These are phyloP conservation scores for Neostapfia colusana DNA, from an alignment of 176 grass and related monocot genomes.

Conservation along the genomic window DNA sequence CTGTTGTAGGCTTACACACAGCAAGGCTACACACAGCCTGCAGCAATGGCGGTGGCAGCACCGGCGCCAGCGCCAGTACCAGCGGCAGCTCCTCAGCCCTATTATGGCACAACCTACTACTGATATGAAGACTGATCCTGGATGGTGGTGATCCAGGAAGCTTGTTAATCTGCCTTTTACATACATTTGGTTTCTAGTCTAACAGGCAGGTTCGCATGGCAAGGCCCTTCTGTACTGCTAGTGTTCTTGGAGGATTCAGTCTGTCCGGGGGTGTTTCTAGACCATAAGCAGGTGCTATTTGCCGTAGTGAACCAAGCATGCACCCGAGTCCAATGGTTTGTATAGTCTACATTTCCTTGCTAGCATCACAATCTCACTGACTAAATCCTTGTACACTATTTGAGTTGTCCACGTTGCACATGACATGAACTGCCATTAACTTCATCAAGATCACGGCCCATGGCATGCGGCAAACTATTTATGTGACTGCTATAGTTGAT, in stretches of 20 bases:
- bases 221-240: background rate
- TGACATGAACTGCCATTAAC: background rate
- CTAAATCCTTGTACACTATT: background rate
- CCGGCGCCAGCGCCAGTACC: background rate
- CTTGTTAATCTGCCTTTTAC: background rate
- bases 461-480: background rate
- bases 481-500: background rate
- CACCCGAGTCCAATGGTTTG: constrained; percentile 1
- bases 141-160: background rate
- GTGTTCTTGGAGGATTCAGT: background rate
- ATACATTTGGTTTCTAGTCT: background rate
- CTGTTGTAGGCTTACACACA: constrained; percentile 54
- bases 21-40: constrained; percentile 65
- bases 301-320: background rate
- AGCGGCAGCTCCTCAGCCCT: constrained; percentile 54
- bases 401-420: background rate
- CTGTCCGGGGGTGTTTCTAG: background rate
- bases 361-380: background rate
- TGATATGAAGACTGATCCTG: constrained; percentile 28
- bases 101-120: constrained; percentile 68
- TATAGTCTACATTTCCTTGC: constrained; percentile 17
- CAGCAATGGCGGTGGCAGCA: constrained; percentile 35
- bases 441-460: background rate
- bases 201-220: background rate
- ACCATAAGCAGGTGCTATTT: background rate